Evolutionary conservation across 1,284 basidiomycete genomes (phyloP).

Genomic region (Neonothopanus nambi): DNA sequence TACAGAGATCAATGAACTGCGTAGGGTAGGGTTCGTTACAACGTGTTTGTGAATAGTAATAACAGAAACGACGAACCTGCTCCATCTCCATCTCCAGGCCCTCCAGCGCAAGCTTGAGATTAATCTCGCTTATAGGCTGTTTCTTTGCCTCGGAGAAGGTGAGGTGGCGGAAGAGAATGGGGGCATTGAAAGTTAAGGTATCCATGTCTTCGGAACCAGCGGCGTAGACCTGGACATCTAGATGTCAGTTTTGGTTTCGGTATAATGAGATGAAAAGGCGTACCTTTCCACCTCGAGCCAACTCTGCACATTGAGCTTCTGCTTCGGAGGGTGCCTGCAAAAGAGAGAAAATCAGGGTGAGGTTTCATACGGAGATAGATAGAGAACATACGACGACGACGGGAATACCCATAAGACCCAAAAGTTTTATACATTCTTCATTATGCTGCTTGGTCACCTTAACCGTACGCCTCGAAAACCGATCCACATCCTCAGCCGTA

Average conservation of each 20-base stretch:
- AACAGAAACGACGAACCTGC: constrained; percentile 49
- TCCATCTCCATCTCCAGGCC: constrained; percentile 94
- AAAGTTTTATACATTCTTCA: constrained; percentile 88
- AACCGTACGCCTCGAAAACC: constrained; percentile 88
- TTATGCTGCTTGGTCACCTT: constrained; percentile 97
- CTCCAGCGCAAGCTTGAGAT: constrained; percentile 79
- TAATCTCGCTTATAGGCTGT: constrained; percentile 94
- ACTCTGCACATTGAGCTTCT: constrained; percentile 97
- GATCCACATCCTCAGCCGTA: constrained; percentile 91
- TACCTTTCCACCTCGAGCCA: constrained; percentile 92
- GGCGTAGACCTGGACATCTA: constrained; percentile 75
- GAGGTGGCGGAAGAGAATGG: constrained; percentile 91
- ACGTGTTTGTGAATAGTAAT: background rate
- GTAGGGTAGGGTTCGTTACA: background rate
- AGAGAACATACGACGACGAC: constrained; percentile 72
- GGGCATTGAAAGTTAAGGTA: constrained; percentile 93
- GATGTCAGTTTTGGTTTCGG: background rate
- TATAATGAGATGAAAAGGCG: constrained; percentile 8
- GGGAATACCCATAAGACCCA: constrained; percentile 97
- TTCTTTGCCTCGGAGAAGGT: constrained; percentile 99
- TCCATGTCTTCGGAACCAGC: constrained; percentile 99
- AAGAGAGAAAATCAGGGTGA: constrained; percentile 9
- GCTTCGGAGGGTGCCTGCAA: constrained; percentile 93
- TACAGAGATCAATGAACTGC: constrained; percentile 96
- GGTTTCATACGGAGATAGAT: background rate